Conservation (phyloP, 2,329 filamentous ascomycete genomes). For the Trichoderma sp. region DNA sequence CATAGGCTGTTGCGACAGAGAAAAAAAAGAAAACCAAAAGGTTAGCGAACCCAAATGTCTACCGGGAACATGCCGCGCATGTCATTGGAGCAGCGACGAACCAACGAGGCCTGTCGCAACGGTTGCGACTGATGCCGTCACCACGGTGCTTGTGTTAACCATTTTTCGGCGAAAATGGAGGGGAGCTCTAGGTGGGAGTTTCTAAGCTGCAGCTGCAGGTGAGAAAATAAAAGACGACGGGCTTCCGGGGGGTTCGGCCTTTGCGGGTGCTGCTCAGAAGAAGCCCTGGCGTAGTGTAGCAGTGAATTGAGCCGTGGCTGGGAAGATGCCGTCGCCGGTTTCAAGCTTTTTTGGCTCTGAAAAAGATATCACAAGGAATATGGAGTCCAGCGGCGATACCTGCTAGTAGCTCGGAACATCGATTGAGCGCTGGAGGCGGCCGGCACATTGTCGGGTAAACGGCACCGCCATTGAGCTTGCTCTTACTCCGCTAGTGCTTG, state of each 20-base stretch:
- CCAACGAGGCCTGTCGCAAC: constrained; percentile 58
- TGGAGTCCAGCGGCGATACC: constrained; percentile 13
- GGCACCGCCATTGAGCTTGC: neutral
- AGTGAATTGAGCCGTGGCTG: constrained; percentile 8
- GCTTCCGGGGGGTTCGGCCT: constrained; percentile 3
- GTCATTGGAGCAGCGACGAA: constrained; percentile 34
- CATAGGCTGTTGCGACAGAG: constrained; percentile 50
- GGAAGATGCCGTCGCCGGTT: constrained; percentile 12
- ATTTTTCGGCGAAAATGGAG: constrained; percentile 28
- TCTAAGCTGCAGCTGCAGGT: neutral
- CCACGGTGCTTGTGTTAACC: constrained; percentile 53
- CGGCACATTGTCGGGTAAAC: constrained; percentile 27
- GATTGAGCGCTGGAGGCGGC: constrained; percentile 19
- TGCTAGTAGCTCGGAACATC: constrained; percentile 22
- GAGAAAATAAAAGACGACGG: constrained; percentile 12
- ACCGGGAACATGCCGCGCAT: neutral
- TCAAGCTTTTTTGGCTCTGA: neutral
- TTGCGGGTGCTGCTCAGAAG: neutral
- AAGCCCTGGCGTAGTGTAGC: neutral
- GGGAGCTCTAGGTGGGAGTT: neutral
- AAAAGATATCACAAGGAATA: constrained; percentile 18
- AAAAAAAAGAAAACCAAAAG: neutral
- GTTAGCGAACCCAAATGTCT: constrained; percentile 24
- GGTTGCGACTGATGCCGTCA: constrained; percentile 61
- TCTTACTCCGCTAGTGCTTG: neutral